Conservation (phyloP, 345 rosid genomes). For the Eucalyptus microcorys region DNA sequence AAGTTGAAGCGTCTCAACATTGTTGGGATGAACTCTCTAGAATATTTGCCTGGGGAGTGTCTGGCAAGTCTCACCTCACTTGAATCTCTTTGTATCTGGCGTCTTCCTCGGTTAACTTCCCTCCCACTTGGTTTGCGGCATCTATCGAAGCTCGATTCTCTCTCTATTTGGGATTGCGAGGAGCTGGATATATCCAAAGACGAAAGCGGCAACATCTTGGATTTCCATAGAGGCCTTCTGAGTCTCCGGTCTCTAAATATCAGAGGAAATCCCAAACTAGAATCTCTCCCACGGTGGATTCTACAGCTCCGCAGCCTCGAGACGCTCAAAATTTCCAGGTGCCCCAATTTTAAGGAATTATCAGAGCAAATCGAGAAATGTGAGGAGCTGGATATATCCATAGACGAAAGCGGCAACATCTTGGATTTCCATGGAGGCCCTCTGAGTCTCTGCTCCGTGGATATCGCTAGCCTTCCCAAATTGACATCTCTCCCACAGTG, state of each 20-base stretch:
- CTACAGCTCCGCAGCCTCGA: neutral
- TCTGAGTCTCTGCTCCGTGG: accelerated
- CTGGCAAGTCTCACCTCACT: neutral
- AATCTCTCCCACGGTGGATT: neutral
- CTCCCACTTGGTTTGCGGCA: neutral
- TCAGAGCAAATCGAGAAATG: neutral
- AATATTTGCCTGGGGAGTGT: neutral
- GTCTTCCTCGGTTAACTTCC: neutral
- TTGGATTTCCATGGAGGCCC: neutral
- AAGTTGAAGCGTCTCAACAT: neutral
- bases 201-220: no score
- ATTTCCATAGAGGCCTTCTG: no score
- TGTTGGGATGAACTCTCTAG: accelerated
- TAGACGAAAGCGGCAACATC: neutral
- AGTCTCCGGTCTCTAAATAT: no score
- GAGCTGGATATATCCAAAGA: no score
- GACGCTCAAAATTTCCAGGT: accelerated
- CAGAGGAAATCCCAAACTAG: no score
- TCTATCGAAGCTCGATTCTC: neutral
- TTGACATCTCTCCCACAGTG: neutral
- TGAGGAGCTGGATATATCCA: neutral
- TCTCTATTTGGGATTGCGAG: accelerated
- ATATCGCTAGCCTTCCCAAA: accelerated
- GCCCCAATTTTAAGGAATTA: neutral
- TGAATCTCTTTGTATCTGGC: neutral